Percentiles rank a stretch among this genome's conserved stretches.
Conservation (phyloP, 164 flowering plant genomes). For the Chloranthus sessilifolius region DNA sequence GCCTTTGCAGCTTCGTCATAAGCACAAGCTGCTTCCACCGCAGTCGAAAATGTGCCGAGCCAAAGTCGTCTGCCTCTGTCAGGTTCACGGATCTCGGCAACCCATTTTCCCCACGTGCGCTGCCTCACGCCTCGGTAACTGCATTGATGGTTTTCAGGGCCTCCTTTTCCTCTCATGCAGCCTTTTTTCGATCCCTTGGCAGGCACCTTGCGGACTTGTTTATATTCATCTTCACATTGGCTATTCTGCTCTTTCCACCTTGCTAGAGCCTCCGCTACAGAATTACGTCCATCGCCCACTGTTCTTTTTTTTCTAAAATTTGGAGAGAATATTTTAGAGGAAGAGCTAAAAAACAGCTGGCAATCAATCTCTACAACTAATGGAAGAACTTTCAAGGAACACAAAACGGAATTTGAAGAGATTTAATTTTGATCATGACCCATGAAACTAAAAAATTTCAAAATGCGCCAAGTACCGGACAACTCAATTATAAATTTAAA, state of each 20-base stretch:
- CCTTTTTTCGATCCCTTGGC: constrained; percentile 87
- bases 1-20: constrained; percentile 57
- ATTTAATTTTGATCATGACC: too few species aligned
- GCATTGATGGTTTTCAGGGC: constrained; percentile 56
- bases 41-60: constrained; percentile 55
- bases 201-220: constrained; percentile 32
- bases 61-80: constrained; percentile 54
- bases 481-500: too few species aligned
- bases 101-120: constrained; percentile 93
- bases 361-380: too few species aligned
- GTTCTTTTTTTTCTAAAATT: too few species aligned
- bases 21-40: constrained; percentile 50
- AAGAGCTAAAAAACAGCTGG: too few species aligned
- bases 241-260: constrained; percentile 58
- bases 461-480: too few species aligned
- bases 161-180: constrained; percentile 89
- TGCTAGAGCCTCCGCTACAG: constrained; percentile 50
- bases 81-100: constrained; percentile 71
- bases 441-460: too few species aligned
- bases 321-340: too few species aligned
- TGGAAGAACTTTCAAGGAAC: too few species aligned
- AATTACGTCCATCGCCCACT: constrained; percentile 31
- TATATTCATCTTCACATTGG: constrained; percentile 24
- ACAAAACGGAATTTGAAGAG: too few species aligned
- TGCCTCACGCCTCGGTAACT: constrained; percentile 83